Base-by-base conservation (phyloP, 139 green algal genomes). In the Nannochloris sp. region DNA sequence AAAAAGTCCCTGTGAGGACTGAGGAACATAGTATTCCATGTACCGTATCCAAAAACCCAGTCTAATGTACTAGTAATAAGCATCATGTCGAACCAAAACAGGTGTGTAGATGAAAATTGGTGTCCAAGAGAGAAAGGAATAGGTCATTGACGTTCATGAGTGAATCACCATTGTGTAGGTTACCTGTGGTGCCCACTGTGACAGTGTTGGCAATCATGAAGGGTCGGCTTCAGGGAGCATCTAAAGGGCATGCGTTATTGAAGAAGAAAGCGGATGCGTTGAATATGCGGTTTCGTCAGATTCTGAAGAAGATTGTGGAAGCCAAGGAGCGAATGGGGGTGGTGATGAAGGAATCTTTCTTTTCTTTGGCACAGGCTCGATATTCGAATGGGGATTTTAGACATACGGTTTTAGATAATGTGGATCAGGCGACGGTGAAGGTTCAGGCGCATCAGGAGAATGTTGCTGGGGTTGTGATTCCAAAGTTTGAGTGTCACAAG, bases 231-330 rank as follows among this genome's bases (percentile, higher is more conserved):
- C 59, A 79, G 3, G 92, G 89, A 16, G 92, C 92, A 1, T 92
- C 85, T 20, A 96, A 97, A 69, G 92, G 92, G 2, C 90, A 97
- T 64, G 83, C 87, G 40, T 80, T 99, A 56, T 79, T 99, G 23
- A 99, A 99, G 79, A 99, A 99, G 82, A 99, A 99, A 66, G 93
- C 90, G 3, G 94, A 99, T 72, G 94, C 94, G 6, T 76, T 99
- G 51, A 96, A 88, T 13, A 84, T 98, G 76, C 82, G 87, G 4
- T 79, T 91, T 59, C 72, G 86, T 10, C 73, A 80, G 61, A 85
- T 96, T 30, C 79, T 94, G 4, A 87, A 85, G 62, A 84, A 92
- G 55, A 98, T 99, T 49, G 82, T 97, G 31, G 73, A 94, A 12
- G 82, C 86, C 13, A 99, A 99, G 79, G 68, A 90, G 46, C 63